Evolutionary conservation across 768 basidiomycete species (phyloP).

Genomic region (Cytidiella melzeri): DNA sequence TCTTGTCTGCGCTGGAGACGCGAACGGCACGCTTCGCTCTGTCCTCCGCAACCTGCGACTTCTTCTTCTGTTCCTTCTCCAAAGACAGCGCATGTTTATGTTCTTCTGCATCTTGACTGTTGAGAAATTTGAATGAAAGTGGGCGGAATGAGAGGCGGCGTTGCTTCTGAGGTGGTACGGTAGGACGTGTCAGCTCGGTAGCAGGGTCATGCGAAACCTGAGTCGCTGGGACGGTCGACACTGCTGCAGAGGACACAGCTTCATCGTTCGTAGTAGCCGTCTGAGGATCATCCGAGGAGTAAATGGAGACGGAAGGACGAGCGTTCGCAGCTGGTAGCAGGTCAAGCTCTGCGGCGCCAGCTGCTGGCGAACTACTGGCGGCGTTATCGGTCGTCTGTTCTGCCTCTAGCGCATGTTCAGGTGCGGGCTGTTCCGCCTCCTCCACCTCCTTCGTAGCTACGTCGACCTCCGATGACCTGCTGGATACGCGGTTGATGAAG

Average conservation of each 20-base stretch:
- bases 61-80: slow-evolving; percentile 35
- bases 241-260: not conserved
- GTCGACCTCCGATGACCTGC: not conserved
- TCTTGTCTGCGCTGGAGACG: slow-evolving; percentile 43
- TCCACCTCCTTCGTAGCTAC: not conserved
- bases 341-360: not conserved
- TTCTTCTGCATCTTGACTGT: slow-evolving; percentile 15
- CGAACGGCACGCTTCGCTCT: slow-evolving; percentile 26
- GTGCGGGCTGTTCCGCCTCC: not conserved
- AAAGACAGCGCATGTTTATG: slow-evolving; percentile 32
- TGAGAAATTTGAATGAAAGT: slow-evolving; percentile 10
- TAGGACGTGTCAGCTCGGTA: not conserved
- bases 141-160: slow-evolving; percentile 14
- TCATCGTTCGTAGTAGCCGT: not conserved
- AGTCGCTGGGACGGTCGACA: not conserved
- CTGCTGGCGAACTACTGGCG: not conserved
- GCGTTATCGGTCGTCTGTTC: not conserved
- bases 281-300: slow-evolving; percentile 9
- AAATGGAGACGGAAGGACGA: slow-evolving; percentile 8
- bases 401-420: no score
- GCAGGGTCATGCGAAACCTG: not conserved
- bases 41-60: slow-evolving; percentile 29
- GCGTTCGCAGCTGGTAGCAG: not conserved
- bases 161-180: not conserved
- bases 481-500: not conserved